Conservation (phyloP, 257 asterid species). For the Euphrasia confusa region DNA sequence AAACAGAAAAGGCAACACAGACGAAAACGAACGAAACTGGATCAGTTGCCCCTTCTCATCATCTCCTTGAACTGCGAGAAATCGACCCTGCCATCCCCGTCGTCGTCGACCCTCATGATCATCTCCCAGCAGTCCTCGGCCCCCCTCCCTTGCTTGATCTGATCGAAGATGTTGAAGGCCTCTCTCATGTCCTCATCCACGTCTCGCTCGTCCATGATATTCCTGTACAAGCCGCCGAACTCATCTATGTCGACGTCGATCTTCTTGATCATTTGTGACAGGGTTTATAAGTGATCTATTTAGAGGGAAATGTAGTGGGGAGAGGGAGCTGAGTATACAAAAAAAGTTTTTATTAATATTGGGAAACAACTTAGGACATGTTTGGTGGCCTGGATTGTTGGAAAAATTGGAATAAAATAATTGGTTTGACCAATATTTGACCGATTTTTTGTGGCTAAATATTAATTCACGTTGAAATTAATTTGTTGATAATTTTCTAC, state of each 20-base stretch:
- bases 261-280: slow-evolving; percentile 41
- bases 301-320: too few relatives aligned
- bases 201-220: slow-evolving; percentile 48
- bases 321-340: too few relatives aligned
- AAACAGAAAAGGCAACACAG: slow-evolving; percentile 14
- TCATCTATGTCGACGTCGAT: slow-evolving; percentile 60
- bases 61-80: slow-evolving; percentile 56
- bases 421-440: too few relatives aligned
- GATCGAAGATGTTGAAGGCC: slow-evolving; percentile 61
- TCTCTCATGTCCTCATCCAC: slow-evolving; percentile 56
- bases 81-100: slow-evolving; percentile 57
- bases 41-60: slow-evolving; percentile 54
- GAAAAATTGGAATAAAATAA: too few relatives aligned
- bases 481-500: too few relatives aligned
- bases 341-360: too few relatives aligned
- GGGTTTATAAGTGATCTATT: too few relatives aligned
- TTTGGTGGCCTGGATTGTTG: too few relatives aligned
- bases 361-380: too few relatives aligned
- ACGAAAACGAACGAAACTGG: slow-evolving; percentile 5
- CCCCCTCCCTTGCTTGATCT: slow-evolving; percentile 45
- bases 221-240: slow-evolving; percentile 41
- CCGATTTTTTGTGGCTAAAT: too few relatives aligned
- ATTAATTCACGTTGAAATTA: too few relatives aligned
- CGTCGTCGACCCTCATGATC: slow-evolving; percentile 59
- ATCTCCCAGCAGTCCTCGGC: slow-evolving; percentile 55